Evolutionary conservation across 106 monocot species (phyloP).

Genomic region (Chionographis japonica): DNA sequence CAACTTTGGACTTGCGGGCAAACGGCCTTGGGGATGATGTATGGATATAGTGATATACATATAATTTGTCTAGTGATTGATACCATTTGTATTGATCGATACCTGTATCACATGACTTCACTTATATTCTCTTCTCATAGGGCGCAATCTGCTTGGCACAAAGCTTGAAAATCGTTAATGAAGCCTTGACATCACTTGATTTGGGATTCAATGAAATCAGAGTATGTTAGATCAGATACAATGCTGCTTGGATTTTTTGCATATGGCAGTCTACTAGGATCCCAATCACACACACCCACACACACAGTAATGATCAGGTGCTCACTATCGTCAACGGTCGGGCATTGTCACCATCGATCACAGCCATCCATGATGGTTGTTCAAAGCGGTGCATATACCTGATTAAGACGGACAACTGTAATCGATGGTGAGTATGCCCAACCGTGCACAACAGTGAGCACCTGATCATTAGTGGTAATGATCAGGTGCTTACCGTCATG

Average conservation of each 20-base stretch:
- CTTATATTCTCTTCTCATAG: conserved; percentile 22
- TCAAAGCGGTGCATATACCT: too few relatives aligned
- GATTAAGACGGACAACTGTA: too few relatives aligned
- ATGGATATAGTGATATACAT: conserved; percentile 6
- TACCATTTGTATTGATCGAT: background rate
- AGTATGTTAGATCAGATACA: conserved; percentile 29
- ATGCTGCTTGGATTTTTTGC: background rate
- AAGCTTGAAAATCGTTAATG: conserved; percentile 94
- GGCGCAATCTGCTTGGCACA: conserved; percentile 81
- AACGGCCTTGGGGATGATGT: conserved; percentile 98
- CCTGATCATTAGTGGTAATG: too few relatives aligned
- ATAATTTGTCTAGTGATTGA: background rate
- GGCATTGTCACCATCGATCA: too few relatives aligned
- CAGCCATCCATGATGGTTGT: too few relatives aligned
- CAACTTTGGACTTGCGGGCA: conserved; percentile 86
- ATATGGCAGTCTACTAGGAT: background rate
- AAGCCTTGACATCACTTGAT: conserved; percentile 85
- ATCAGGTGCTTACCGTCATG: too few relatives aligned
- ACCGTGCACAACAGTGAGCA: too few relatives aligned
- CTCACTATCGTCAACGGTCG: too few relatives aligned
- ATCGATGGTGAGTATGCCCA: too few relatives aligned
- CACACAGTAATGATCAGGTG: too few relatives aligned
- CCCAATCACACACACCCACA: background rate
- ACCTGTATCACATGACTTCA: background rate
- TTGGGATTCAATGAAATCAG: conserved; percentile 98